A percentile compares a stretch with the other conserved stretches of the same genome.
These are phyloP conservation scores for Silene uniflora DNA, from an alignment of 148 eudicot genomes.

Conservation along the genomic window DNA sequence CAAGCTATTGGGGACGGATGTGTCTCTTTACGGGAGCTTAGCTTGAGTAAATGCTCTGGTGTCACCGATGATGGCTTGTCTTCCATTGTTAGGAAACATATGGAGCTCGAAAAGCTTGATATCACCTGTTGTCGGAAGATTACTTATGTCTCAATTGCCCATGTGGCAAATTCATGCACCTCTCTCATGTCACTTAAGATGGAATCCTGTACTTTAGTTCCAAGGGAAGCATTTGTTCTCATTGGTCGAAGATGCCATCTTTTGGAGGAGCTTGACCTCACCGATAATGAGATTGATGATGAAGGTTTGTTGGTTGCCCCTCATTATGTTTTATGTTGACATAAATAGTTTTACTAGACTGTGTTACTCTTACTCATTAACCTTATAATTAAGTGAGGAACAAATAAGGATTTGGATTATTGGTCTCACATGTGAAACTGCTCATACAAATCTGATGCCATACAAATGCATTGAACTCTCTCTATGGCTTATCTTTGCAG, in stretches of 20 bases:
- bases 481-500: constrained; percentile 33
- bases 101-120: constrained; percentile 68
- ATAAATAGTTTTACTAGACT: background rate
- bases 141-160: constrained; percentile 59
- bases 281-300: constrained; percentile 84
- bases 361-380: background rate
- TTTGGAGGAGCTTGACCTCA: constrained; percentile 88
- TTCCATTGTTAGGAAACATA: constrained; percentile 64
- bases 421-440: background rate
- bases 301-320: constrained; percentile 47
- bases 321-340: constrained; percentile 1
- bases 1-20: constrained; percentile 70
- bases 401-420: background rate
- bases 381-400: background rate
- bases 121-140: constrained; percentile 84
- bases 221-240: constrained; percentile 75
- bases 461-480: constrained; percentile 13
- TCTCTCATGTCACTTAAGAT: constrained; percentile 64
- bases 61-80: constrained; percentile 86
- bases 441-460: background rate
- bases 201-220: constrained; percentile 74
- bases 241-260: constrained; percentile 69
- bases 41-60: constrained; percentile 81
- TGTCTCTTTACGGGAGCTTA: constrained; percentile 62
- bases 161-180: constrained; percentile 61